Conservation (phyloP, 1,284 basidiomycete species). For the Leccinum subrobustum region DNA sequence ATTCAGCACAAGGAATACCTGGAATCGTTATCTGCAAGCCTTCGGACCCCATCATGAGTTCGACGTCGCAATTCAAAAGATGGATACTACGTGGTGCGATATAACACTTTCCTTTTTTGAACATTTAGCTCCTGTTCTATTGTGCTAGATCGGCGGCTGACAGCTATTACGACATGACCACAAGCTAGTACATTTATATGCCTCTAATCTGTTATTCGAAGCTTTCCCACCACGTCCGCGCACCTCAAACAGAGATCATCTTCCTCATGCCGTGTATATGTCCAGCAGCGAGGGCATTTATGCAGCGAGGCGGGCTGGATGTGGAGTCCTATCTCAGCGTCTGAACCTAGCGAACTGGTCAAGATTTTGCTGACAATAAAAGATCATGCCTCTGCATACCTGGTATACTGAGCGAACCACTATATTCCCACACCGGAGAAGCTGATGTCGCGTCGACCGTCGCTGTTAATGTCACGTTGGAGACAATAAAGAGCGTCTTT, state of each 20-base stretch:
- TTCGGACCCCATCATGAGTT: conserved; percentile 44
- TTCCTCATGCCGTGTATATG: conserved; percentile 28
- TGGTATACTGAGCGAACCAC: conserved; percentile 40
- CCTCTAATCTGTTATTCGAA: conserved; percentile 4
- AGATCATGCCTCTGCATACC: conserved; percentile 35
- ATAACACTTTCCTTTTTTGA: conserved; percentile 11
- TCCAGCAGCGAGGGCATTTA: conserved; percentile 37
- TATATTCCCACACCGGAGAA: conserved; percentile 49
- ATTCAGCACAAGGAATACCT: conserved; percentile 42
- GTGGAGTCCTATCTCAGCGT: conserved; percentile 17
- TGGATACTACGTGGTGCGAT: neutral
- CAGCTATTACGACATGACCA: neutral
- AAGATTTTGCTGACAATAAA: neutral
- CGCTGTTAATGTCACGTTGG: conserved; percentile 53
- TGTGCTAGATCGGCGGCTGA: neutral
- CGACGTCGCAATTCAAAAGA: conserved; percentile 4
- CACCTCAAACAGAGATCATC: conserved; percentile 29
- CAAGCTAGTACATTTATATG: neutral
- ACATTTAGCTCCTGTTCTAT: conserved; percentile 11
- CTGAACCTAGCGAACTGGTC: conserved; percentile 14
- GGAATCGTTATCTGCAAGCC: conserved; percentile 80
- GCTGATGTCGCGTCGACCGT: conserved; percentile 39
- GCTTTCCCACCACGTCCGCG: conserved; percentile 20
- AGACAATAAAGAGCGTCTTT: conserved; percentile 77
- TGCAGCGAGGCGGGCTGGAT: conserved; percentile 23